Conservation (phyloP, 805 yeast species). For the Scheffersomyces ergatensis region DNA sequence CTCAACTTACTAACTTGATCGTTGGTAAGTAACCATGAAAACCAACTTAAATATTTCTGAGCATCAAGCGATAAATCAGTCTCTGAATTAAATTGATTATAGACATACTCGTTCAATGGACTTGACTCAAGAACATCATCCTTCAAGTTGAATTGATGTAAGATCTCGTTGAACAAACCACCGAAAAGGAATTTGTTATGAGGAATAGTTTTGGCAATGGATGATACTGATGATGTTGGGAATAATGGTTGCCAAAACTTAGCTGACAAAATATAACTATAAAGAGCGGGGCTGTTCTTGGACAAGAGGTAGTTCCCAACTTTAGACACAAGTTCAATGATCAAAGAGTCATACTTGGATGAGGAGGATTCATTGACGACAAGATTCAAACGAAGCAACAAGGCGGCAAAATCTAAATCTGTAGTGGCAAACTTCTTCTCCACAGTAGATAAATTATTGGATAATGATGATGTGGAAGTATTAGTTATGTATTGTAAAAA, state of each 20-base stretch:
- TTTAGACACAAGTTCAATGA: conserved; percentile 40
- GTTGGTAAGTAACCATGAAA: conserved; percentile 7
- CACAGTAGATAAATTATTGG: background rate
- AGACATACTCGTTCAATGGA: background rate
- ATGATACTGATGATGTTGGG: no score
- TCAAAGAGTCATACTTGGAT: conserved; percentile 14
- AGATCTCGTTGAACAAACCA: background rate
- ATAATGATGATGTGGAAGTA: conserved; percentile 8
- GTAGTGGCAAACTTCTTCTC: conserved; percentile 38
- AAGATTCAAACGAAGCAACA: conserved; percentile 36
- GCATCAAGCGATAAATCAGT: background rate
- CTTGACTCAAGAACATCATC: background rate
- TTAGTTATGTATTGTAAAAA: conserved; percentile 21
- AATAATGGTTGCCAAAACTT: background rate
- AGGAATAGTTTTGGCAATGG: background rate
- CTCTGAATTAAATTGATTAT: background rate
- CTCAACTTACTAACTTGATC: conserved; percentile 24
- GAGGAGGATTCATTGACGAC: conserved; percentile 21
- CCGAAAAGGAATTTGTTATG: background rate
- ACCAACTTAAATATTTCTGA: background rate
- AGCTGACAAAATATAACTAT: background rate
- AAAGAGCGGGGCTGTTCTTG: background rate
- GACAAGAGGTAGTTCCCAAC: conserved; percentile 37
- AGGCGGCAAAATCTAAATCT: conserved; percentile 47
- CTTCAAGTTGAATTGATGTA: background rate